phyloP scores from a whole-genome alignment of 2,329 filamentous ascomycete genomes.

The Diaporthe sp. region DNA sequence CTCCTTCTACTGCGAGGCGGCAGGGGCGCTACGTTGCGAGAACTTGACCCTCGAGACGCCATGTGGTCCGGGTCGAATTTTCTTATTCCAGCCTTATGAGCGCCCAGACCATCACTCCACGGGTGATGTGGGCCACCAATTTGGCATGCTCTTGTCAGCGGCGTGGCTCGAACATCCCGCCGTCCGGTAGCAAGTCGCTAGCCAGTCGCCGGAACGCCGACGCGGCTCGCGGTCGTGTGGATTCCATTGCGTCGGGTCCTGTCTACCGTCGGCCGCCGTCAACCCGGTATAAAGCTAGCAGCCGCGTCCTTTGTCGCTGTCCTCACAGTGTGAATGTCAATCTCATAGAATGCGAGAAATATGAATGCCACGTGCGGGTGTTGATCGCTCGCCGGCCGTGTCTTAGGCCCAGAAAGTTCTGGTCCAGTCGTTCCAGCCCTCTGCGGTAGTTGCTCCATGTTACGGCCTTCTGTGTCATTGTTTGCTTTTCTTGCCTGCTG shows the following conservation, averaged over 20 bases:
- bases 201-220: not conserved
- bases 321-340: not conserved
- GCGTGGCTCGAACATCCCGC: not conserved
- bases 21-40: not conserved
- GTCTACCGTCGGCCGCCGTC: not conserved
- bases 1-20: not conserved
- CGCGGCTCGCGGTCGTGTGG: not conserved
- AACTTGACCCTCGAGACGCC: not conserved
- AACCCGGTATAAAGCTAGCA: not conserved
- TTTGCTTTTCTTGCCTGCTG: not conserved
- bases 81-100: not conserved
- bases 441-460: constrained; percentile 1
- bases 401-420: not conserved
- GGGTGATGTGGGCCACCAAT: constrained; percentile 8
- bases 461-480: not conserved
- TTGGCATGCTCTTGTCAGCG: not conserved
- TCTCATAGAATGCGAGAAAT: not conserved
- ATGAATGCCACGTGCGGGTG: constrained; percentile 11
- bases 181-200: not conserved
- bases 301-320: not conserved
- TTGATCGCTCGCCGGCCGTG: not conserved
- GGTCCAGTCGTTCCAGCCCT: not conserved
- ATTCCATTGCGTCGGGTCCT: constrained; percentile 6
- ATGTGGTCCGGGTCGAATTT: constrained; percentile 11
- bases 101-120: not conserved